Base-by-base conservation (phyloP, 2,329 filamentous ascomycete species). In the Fusarium irregulare region DNA sequence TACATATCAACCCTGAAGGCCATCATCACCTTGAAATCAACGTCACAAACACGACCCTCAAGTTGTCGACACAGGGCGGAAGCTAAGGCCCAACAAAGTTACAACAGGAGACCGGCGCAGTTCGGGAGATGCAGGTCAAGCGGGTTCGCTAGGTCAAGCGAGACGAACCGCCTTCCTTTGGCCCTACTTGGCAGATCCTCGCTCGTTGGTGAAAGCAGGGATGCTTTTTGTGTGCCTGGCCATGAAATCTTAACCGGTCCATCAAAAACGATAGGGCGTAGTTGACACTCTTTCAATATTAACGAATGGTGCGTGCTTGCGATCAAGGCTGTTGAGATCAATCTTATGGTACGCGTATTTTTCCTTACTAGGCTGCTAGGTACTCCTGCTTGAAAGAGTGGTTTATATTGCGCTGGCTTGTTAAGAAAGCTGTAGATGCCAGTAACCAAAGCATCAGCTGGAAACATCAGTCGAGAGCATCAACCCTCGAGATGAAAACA, bases 71-170 rank as follows among this genome's bases (percentile, higher is more conserved):
- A 44, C 71, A 70, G 68, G 68, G 68, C 68, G 68, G 68, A 71
- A 68, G 48, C 64, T 64, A 68, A 60, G 40, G 28, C 59, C 30
- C 27, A 68, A 68, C 20, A 34, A 56, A 65, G 64, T 65, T 63
- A 60, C 58, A 47, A 48, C 55, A 66, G 50, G 53, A 66, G 47
- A 49, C 50, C 53, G 41, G 27, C n/a, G n/a, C 56, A 64, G 32
- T 64, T 60, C 66, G 64, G 69, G 68, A 72, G 56, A 75, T 66
- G 72, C 63, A 70, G 41, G 53, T 53, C 59, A 53, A 62, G 68
- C 73, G 70, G 72, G 41, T 60, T 72, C 32, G 45, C 61, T 27
- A 64, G 45, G 58, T 20, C 54, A 66, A 66, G 47, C 63, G 61
- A 66, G 62, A 62, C 59, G 60, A 72, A 70, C 66, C 68, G 42